These are phyloP conservation scores for Ophiostoma montium DNA, from an alignment of 2,329 filamentous ascomycete genomes.

Conservation along the genomic window DNA sequence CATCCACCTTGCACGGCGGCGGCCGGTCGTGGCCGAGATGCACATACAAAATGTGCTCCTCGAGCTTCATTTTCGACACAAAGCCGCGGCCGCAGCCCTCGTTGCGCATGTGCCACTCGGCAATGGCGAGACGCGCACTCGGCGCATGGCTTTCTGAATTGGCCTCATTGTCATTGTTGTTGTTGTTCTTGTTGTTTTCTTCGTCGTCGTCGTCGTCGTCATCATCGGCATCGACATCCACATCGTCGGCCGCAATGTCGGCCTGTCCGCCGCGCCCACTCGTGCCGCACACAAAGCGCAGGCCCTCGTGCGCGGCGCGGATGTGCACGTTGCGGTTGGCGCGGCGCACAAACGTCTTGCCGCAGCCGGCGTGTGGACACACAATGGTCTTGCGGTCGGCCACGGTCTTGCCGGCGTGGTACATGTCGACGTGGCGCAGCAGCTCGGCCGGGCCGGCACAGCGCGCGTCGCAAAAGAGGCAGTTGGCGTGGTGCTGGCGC, in stretches of 20 bases:
- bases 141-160: constrained; percentile 15
- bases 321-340: constrained; percentile 76
- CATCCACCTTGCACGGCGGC: constrained; percentile 11
- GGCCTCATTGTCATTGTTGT: no score
- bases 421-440: constrained; percentile 62
- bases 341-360: constrained; percentile 64
- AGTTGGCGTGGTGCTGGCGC: constrained; percentile 57
- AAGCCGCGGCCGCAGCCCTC: constrained; percentile 65
- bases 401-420: constrained; percentile 51
- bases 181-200: no score
- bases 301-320: constrained; percentile 60
- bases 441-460: constrained; percentile 55
- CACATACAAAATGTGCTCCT: constrained; percentile 71
- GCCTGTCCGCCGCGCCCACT: background rate
- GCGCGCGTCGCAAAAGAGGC: constrained; percentile 56
- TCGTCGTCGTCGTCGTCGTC: background rate
- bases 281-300: constrained; percentile 62
- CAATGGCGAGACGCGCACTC: constrained; percentile 30
- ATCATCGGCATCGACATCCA: background rate
- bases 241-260: background rate
- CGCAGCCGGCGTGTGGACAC: constrained; percentile 56
- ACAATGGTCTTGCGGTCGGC: constrained; percentile 49
- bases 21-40: constrained; percentile 52
- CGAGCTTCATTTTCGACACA: constrained; percentile 61
- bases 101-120: constrained; percentile 41